phyloP scores from a whole-genome alignment of 1,284 basidiomycete species.

The Somion occarium region DNA sequence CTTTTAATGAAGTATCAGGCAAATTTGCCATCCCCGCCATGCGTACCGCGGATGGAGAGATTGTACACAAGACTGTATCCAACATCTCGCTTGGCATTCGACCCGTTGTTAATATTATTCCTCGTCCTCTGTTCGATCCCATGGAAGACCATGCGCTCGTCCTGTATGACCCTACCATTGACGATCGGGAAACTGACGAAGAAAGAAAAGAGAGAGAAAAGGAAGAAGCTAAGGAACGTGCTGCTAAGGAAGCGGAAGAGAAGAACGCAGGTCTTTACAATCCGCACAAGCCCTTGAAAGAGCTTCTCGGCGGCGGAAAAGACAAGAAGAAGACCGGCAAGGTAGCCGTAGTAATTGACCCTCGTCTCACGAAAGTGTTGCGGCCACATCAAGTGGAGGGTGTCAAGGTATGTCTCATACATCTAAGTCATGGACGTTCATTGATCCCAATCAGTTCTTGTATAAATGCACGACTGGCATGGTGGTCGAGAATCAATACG shows the following conservation, averaged over 20 bases:
- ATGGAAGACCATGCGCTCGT: conserved; percentile 99
- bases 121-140: conserved; percentile 91
- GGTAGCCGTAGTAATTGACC: conserved; percentile 96
- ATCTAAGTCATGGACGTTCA: conserved; percentile 7
- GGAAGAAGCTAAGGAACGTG: conserved; percentile 62
- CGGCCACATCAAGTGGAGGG: conserved; percentile 98
- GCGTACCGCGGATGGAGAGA: conserved; percentile 72
- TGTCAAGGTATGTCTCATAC: conserved; percentile 69
- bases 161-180: conserved; percentile 94
- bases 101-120: conserved; percentile 78
- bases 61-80: conserved; percentile 61
- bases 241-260: conserved; percentile 60
- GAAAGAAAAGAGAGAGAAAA: conserved; percentile 68
- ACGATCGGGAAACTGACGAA: conserved; percentile 85
- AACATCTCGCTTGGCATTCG: conserved; percentile 85
- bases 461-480: conserved; percentile 95
- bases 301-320: conserved; percentile 75
- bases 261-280: conserved; percentile 72
- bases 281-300: conserved; percentile 89
- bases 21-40: conserved; percentile 89
- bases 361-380: conserved; percentile 80
- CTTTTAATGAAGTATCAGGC: conserved; percentile 60
- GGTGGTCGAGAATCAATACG: conserved; percentile 88
- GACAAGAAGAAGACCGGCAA: conserved; percentile 70
- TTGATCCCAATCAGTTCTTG: conserved; percentile 72